Evolutionary conservation across 2,329 filamentous ascomycete species (phyloP), one percentile per base, ranked within the genome.

Genomic region (Gnomoniopsis smithogilvyi): DNA sequence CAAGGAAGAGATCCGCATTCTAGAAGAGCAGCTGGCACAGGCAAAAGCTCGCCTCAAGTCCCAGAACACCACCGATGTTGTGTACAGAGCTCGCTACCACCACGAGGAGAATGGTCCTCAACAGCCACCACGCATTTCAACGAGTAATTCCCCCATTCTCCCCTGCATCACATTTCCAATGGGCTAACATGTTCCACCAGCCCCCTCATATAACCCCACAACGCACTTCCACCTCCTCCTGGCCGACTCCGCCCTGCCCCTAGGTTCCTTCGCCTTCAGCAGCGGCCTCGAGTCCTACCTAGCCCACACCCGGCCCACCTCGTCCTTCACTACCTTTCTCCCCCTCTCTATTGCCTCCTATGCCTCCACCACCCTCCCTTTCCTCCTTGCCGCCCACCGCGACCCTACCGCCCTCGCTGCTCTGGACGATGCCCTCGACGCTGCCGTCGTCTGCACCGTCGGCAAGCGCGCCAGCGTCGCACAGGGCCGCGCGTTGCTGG

Each of bases 221-320:
- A 69, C 81, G 30, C 91, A 94, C 73, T 87, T 89, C 64, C 83
- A 92, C 41, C 83, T 94, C 34, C 80, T 95, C 3, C 85, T 94
- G 51, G 85, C 91, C 51, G 91, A 95, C 77, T 93, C 91, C 1
- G 89, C 90, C 15, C 83, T 95, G 2, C 91, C 91, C 1, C 80
- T 95, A 0, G 91, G 91, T 59, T 91, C 90, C n/a, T 95, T 95
- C 74, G 91, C 91, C 67, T 95, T 94, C 77, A 91, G 87, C 77
- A 89, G 85, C 65, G 90, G 90, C 3, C 82, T 95, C 17, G 91
- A 95, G 75, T 94, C 90, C 45, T 94, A 89, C 72, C 84, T 93
- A 19, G 87, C 88, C 3, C 91, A 95, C 76, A 78, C 79, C 65
- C 76, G 73, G 61, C 62, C 71, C 19, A 68, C 75, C 21, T 70